Conservation (phyloP, 768 basidiomycete species). For the Thelephora ganbajun region DNA sequence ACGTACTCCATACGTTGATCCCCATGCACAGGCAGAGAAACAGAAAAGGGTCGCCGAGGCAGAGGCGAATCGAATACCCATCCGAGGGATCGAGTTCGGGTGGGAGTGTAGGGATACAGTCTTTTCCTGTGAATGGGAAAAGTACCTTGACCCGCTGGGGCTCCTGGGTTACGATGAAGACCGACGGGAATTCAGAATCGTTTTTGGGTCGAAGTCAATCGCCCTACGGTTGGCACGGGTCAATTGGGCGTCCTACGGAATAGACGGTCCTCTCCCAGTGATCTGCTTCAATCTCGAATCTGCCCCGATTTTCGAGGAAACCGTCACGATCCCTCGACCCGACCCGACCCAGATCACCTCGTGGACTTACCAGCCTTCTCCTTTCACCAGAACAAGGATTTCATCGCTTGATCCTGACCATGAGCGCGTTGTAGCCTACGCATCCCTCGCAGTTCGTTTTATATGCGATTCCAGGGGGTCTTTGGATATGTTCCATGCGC, state of each 20-base stretch:
- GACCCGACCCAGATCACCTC: neutral
- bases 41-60: slow-evolving; percentile 15
- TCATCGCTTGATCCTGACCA: slow-evolving; percentile 25
- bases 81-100: slow-evolving; percentile 35
- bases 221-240: slow-evolving; percentile 33
- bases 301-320: slow-evolving; percentile 26
- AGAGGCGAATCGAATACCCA: slow-evolving; percentile 1
- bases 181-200: slow-evolving; percentile 32
- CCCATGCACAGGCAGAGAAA: slow-evolving; percentile 20
- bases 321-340: neutral
- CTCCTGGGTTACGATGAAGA: slow-evolving; percentile 24
- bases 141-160: slow-evolving; percentile 13
- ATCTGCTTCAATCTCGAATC: slow-evolving; percentile 30
- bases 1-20: slow-evolving; percentile 27
- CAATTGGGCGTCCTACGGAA: slow-evolving; percentile 21
- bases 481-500: slow-evolving; percentile 22
- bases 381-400: slow-evolving; percentile 20
- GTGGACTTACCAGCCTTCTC: neutral
- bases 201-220: slow-evolving; percentile 19
- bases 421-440: slow-evolving; percentile 31
- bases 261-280: slow-evolving; percentile 13
- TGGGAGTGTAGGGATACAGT: slow-evolving; percentile 47
- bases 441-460: slow-evolving; percentile 38
- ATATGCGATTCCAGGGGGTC: slow-evolving; percentile 24
- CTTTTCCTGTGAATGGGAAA: slow-evolving; percentile 48